Conservation (phyloP, 352 stramenopile genomes). For the Peronospora destructor region DNA sequence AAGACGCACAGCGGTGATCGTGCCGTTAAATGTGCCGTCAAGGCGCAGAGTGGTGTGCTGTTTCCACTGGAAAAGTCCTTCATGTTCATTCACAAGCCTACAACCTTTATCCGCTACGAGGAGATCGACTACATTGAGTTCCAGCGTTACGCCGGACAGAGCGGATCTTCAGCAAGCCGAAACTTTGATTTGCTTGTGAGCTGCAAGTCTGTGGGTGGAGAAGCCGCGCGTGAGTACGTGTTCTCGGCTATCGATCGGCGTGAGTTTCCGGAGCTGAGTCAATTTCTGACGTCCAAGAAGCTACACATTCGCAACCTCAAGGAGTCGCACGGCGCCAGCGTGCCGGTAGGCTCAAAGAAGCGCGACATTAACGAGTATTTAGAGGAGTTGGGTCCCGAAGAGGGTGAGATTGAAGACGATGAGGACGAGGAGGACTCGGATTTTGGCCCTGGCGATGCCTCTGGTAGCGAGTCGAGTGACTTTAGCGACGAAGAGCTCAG, state of each 20-base stretch:
- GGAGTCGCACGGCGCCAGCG: slow-evolving; percentile 58
- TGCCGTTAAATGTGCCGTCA: slow-evolving; percentile 87
- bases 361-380: slow-evolving; percentile 78
- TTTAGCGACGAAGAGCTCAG: slow-evolving; percentile 83
- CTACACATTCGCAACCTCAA: slow-evolving; percentile 91
- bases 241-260: slow-evolving; percentile 95
- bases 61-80: slow-evolving; percentile 98
- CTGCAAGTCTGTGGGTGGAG: slow-evolving; percentile 83
- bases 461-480: slow-evolving; percentile 54
- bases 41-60: slow-evolving; percentile 94
- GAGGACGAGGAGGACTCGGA: slow-evolving; percentile 90
- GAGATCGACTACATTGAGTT: slow-evolving; percentile 98
- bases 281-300: slow-evolving; percentile 94
- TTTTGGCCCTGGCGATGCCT: slow-evolving; percentile 81
- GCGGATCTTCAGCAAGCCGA: slow-evolving; percentile 75
- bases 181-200: slow-evolving; percentile 95
- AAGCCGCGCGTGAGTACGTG: slow-evolving; percentile 84
- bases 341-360: slow-evolving; percentile 48
- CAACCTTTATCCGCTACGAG: slow-evolving; percentile 97
- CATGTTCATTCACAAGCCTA: slow-evolving; percentile 99
- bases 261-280: slow-evolving; percentile 92
- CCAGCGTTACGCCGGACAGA: slow-evolving; percentile 92
- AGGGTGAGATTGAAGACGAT: slow-evolving; percentile 88
- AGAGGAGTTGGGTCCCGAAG: slow-evolving; percentile 62
- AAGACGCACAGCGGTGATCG: slow-evolving; percentile 83